Evolutionary conservation across 2,329 filamentous ascomycete genomes (phyloP).

Genomic region (Fusarium sublunatum): DNA sequence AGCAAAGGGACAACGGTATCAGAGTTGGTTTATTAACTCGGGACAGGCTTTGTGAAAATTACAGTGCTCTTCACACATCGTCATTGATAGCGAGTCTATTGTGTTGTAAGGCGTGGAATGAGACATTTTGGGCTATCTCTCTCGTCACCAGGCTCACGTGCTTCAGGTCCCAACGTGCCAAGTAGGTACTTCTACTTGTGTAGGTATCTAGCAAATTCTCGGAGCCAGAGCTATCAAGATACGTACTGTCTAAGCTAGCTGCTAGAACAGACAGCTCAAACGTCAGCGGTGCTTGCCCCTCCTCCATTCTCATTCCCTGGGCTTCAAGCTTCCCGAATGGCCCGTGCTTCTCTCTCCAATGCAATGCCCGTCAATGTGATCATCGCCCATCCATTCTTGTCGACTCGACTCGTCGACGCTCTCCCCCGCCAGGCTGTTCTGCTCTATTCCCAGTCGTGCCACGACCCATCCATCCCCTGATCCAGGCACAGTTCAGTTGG

Average conservation of each 20-base stretch:
- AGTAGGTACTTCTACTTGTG: constrained; percentile 29
- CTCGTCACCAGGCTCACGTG: constrained; percentile 36
- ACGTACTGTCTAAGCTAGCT: constrained; percentile 12
- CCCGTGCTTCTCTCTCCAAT: constrained; percentile 33
- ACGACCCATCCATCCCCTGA: constrained; percentile 20
- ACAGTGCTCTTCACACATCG: constrained; percentile 8
- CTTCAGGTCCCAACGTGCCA: constrained; percentile 8
- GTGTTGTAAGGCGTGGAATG: constrained; percentile 21
- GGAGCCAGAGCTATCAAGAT: constrained; percentile 14
- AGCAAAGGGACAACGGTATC: background rate
- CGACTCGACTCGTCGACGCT: constrained; percentile 6
- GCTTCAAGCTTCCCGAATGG: constrained; percentile 28
- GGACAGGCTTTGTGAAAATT: background rate
- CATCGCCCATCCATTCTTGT: constrained; percentile 26
- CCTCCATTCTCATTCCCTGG: constrained; percentile 2
- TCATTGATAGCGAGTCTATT: constrained; percentile 12
- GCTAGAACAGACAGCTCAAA: constrained; percentile 20
- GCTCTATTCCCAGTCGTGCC: constrained; percentile 24
- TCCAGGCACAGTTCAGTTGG: constrained; percentile 21
- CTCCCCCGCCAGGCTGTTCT: constrained; percentile 15
- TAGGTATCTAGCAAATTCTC: constrained; percentile 17
- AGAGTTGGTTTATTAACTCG: background rate
- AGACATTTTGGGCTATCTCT: constrained; percentile 25
- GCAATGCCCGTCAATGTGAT: constrained; percentile 24
- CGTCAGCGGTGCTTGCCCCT: constrained; percentile 42